Evolutionary conservation across 202 grass and related monocot genomes (phyloP).

Genomic region (Schoenoplectus tabernaemontani): DNA sequence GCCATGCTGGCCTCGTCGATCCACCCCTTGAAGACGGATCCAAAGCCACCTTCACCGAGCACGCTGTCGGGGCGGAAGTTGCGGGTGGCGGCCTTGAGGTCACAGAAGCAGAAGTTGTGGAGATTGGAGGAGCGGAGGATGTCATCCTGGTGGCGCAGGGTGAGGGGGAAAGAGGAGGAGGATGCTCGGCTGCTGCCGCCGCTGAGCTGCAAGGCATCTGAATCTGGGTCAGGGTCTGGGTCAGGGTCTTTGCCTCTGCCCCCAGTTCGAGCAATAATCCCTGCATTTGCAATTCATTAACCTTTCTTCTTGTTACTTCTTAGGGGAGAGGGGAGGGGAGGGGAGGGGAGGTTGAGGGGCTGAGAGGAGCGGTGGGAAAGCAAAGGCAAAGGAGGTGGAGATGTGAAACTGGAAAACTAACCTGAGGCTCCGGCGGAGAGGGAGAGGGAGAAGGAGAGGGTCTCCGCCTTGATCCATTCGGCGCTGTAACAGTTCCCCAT

Average conservation of each 20-base stretch:
- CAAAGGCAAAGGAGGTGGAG: neutral
- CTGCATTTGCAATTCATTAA: constrained; percentile 29
- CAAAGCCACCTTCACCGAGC: constrained; percentile 67
- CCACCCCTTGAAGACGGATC: constrained; percentile 85
- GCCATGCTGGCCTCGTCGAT: constrained; percentile 50
- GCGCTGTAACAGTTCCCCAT: constrained; percentile 71
- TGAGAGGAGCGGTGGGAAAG: neutral
- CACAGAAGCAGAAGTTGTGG: constrained; percentile 43
- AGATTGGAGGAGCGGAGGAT: constrained; percentile 66
- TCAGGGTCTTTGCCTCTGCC: constrained; percentile 9
- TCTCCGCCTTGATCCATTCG: constrained; percentile 55
- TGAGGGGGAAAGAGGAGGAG: constrained; percentile 46
- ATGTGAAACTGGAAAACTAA: neutral
- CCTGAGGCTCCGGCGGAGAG: constrained; percentile 34
- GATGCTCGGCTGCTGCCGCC: constrained; percentile 57
- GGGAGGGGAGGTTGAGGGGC: neutral
- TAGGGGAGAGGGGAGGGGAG: neutral
- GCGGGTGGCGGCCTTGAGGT: constrained; percentile 62
- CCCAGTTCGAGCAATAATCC: constrained; percentile 36
- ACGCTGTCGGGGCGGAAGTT: constrained; percentile 78
- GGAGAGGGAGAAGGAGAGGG: constrained; percentile 27
- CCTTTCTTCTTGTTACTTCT: neutral
- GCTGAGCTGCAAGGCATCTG: constrained; percentile 53
- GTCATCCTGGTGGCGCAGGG: constrained; percentile 37
- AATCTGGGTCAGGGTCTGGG: too few relatives aligned